Base-by-base conservation (phyloP, 805 yeast species). In the Nakazawaea ernobii region DNA sequence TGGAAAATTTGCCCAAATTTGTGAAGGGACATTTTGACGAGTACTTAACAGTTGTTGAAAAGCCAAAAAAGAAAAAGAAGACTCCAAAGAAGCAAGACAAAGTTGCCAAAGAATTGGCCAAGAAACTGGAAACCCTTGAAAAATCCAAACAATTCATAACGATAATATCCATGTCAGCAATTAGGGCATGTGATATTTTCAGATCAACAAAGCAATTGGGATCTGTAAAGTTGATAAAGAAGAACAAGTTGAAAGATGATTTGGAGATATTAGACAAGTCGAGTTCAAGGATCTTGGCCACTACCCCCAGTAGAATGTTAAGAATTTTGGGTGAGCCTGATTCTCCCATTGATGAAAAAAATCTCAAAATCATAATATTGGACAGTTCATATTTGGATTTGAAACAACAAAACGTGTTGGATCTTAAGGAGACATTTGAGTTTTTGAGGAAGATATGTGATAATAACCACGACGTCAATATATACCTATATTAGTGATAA, bases 181-280 rank as follows among this genome's bases (percentile, higher is more conserved):
- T 89, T 24, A 74, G 97, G 54, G 94, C 89, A 1, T 92, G 97
- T 58, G 97, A 91, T 57, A 74, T 89, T 2, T 84, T 77, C 59
- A 75, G 96, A 53, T 80, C 86, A 1, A 63, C 77, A 46, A 71
- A 65, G 60, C 73, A 56, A 47, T 69, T 35, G 74, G 77, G 82
- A 0, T 77, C 89, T 4, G 55, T 86, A 42, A 88, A 87, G 61
- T 60, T 88, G 42, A 87, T 88, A 57, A 77, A 83, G 52, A 88
- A 88, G 65, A 87, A 86, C 60, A 82, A 83, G 53, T 59, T 86
- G 40, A 73, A 76, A 30, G 83, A 82, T 38, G 96, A 88, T 57
- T 57, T 77, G 46, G 68, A 69, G 43, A 53, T 71, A 29, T 62
- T 79, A 36, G 59, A 64, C 49, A 61, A 71, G 39, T 67, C 82